Base-by-base conservation (phyloP, 768 basidiomycete species). In the Daedaleopsis nitida region DNA sequence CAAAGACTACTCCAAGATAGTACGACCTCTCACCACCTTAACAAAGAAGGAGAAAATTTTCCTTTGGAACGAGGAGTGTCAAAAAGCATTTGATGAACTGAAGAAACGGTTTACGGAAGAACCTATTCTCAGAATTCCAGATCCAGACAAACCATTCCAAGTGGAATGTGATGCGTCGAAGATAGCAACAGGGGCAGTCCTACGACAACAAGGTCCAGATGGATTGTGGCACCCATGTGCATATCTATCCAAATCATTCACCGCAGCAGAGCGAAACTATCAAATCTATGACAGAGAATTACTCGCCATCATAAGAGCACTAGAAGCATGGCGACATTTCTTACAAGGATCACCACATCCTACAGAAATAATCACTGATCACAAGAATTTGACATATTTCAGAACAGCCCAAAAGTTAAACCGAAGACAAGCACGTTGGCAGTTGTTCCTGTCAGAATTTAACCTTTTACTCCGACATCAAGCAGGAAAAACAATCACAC, bases 231-330 rank as follows among this genome's bases (percentile, higher is more conserved):
- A 65, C 39, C 58, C 62, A 2, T 45, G 57, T 21, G 66, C 60
- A 5, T 69, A 55, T 38, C 35, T 53, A 12, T 65, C 62, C 4
- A 43, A 62, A 45, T 19, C 52, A 4, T 51, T 64, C 14, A 54
- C 54, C 9, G 38, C 35, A 4, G 68, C 74, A 0, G 72, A 77
- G 58, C 55, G 61, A 8, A 77, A 77, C 49, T 68, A 68, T 39
- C 37, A 64, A n/a, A 61, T 64, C 49, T 76, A 77, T 63, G 63
- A 78, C 55, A 74, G 74, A 57, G 78, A 79, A 64, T 55, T 78
- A 1, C 67, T 77, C 1, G 75, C 75, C 2, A 72, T 79, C 21
- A 69, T 78, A 10, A 23, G 62, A n/a, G 66, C 70, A 0, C 52
- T 73, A 27, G 55, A 65, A 21, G 55, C 62, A 14, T 73, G 68